Evolutionary conservation across 345 rosid genomes (phyloP).

Genomic region (Moricandia moricandioides): DNA sequence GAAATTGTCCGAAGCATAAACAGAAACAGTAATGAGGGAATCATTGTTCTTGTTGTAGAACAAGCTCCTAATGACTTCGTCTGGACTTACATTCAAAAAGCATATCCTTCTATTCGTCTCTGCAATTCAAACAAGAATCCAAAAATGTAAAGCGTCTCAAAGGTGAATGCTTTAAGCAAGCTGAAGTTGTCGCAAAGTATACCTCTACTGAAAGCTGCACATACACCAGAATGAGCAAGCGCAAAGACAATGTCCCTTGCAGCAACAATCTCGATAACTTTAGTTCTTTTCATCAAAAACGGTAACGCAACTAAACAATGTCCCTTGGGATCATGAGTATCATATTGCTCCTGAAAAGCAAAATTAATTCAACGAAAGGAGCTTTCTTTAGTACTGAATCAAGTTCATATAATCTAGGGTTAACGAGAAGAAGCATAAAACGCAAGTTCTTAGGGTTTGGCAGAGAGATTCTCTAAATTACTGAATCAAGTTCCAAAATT

Average conservation of each 20-base stretch:
- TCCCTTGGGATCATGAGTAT: constrained; percentile 92
- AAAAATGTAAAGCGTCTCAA: not conserved
- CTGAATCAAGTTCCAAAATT: not conserved
- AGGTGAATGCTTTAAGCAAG: not conserved
- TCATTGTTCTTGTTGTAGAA: constrained; percentile 94
- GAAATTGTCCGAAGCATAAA: constrained; percentile 86
- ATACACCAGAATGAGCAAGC: constrained; percentile 91
- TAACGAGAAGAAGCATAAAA: too few relatives aligned
- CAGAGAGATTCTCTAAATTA: not conserved
- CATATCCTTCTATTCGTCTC: constrained; percentile 83
- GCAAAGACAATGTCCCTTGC: constrained; percentile 93
- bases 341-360: constrained; percentile 69
- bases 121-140: constrained; percentile 36
- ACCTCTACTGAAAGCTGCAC: constrained; percentile 96
- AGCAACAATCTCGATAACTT: constrained; percentile 90
- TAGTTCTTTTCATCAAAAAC: constrained; percentile 84
- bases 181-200: too few relatives aligned
- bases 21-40: constrained; percentile 93
- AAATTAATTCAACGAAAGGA: not conserved
- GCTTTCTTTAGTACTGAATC: not conserved
- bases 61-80: constrained; percentile 86
- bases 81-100: constrained; percentile 79
- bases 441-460: too few relatives aligned
- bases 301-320: constrained; percentile 73
- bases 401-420: not conserved